phyloP scores from a whole-genome alignment of 2,329 filamentous ascomycete genomes.

The Fusarium tjaetaba region DNA sequence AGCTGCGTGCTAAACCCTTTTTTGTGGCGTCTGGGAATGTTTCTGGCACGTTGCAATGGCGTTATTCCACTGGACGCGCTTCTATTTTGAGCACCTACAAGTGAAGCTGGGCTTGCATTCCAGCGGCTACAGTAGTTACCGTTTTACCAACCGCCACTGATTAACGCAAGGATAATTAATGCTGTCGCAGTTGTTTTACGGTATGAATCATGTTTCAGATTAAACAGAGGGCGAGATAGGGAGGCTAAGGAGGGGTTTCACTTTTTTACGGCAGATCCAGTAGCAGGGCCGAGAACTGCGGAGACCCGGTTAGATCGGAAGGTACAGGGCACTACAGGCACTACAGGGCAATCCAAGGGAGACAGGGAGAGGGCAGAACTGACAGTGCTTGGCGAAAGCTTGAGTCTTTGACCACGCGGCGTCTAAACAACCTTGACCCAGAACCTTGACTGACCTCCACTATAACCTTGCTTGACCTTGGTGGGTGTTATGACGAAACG shows the following conservation, averaged over 20 bases:
- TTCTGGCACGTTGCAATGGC: neutral
- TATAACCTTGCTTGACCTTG: neutral
- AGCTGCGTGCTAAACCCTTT: neutral
- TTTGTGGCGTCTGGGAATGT: neutral
- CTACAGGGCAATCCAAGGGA: neutral
- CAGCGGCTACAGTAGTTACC: neutral
- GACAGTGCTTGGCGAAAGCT: slow-evolving; percentile 30
- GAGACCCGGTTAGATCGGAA: slow-evolving; percentile 28
- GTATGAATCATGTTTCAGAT: slow-evolving; percentile 19
- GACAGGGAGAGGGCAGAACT: neutral
- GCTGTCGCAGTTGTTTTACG: neutral
- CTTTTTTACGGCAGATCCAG: slow-evolving; percentile 7
- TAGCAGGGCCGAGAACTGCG: neutral
- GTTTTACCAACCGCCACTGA: neutral
- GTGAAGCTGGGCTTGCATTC: neutral
- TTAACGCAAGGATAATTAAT: neutral
- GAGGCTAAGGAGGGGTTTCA: neutral
- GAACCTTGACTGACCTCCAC: neutral
- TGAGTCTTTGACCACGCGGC: slow-evolving; percentile 5
- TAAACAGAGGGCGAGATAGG: neutral
- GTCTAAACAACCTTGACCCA: neutral
- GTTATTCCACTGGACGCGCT: neutral
- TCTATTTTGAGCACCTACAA: neutral
- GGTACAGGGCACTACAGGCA: neutral
- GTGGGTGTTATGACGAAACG: slow-evolving; percentile 7